These are phyloP conservation scores for Eremothecium sinecaudum DNA, from an alignment of 1,139 yeast species.

Conservation along the genomic window DNA sequence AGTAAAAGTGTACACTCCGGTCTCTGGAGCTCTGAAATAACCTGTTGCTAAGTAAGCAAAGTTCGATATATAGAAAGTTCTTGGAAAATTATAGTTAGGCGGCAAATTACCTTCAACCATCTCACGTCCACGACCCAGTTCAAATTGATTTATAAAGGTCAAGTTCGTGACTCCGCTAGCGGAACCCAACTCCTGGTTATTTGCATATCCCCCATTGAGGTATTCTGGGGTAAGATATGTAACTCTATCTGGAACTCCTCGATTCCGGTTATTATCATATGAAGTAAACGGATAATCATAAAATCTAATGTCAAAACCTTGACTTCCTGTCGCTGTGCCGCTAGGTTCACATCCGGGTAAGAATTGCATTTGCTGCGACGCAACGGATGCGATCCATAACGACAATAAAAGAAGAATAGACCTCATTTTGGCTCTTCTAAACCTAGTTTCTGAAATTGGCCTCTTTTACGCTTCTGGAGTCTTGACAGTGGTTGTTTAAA, in stretches of 20 bases:
- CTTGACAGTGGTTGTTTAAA: too few species aligned
- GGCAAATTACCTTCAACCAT: slow-evolving; percentile 6
- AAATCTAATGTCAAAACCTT: slow-evolving; percentile 5
- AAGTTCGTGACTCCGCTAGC: slow-evolving; percentile 12
- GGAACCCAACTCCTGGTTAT: slow-evolving; percentile 6
- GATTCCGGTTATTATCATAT: slow-evolving; percentile 1
- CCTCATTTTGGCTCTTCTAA: too few species aligned
- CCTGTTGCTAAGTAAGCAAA: slow-evolving; percentile 15
- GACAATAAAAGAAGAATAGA: too few species aligned
- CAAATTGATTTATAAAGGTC: slow-evolving; percentile 6
- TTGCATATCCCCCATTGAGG: slow-evolving; percentile 14
- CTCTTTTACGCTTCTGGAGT: too few species aligned
- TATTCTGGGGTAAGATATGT: slow-evolving; percentile 9
- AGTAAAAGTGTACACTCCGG: slow-evolving; percentile 11
- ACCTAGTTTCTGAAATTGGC: too few species aligned
- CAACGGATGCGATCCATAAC: too few species aligned
- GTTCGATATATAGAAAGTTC: slow-evolving; percentile 9
- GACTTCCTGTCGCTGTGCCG: neutral
- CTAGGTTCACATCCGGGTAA: slow-evolving; percentile 3
- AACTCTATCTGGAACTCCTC: slow-evolving; percentile 3
- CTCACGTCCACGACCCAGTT: slow-evolving; percentile 4
- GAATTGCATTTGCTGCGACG: too few species aligned
- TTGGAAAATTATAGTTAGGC: slow-evolving; percentile 11
- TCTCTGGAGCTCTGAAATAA: slow-evolving; percentile 11
- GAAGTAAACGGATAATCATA: slow-evolving; percentile 7